Base-by-base conservation (phyloP, 257 asterid species). In the Penstemon barbatus region DNA sequence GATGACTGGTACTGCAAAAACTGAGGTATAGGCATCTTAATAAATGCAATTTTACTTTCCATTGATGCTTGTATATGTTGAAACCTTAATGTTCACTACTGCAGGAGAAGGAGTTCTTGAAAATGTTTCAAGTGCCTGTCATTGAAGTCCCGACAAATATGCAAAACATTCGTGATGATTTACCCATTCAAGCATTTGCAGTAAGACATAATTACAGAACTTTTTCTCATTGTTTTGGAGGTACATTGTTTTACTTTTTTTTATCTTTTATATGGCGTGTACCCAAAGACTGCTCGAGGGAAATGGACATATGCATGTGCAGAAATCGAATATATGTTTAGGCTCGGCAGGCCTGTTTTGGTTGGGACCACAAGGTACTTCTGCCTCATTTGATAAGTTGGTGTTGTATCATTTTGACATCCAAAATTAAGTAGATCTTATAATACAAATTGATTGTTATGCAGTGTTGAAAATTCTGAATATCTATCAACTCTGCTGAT, bases 1-100 rank as follows among this genome's bases (percentile, higher is more conserved):
- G 79, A 94, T 94, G 99, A 94, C 97, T 19, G 99, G 99, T 64
- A 94, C 99, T 58, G 97, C 99, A 63, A 94, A 94, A 84, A 91
- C 99, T 42, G 99, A 94, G 93, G 99, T 84, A 71, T 4, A 65
- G 40, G 56, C 70, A 77, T 60, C 72, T 40, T 66, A 56, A 37
- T 61, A 50, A 62, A 60, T 48, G 48, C 69, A 62, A 71, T 36
- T 62, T 3, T 48, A 41, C 7, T 18, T 66, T 76, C 46, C 3
- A 11, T 46, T 57, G 50, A 65, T 55, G 71, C 56, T 48, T 15
- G 18, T 75, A 48, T 64, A 18, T 37, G 45, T 37, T 75, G 48
- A 19, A 13, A 43, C 37, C 39, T 52, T 12, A 53, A 25, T 33
- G 44, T 49, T 63, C 25, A 4, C 68, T 77, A 48, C 57, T 68